phyloP scores from a whole-genome alignment of 768 basidiomycete genomes.

The Ramaria sp. region DNA sequence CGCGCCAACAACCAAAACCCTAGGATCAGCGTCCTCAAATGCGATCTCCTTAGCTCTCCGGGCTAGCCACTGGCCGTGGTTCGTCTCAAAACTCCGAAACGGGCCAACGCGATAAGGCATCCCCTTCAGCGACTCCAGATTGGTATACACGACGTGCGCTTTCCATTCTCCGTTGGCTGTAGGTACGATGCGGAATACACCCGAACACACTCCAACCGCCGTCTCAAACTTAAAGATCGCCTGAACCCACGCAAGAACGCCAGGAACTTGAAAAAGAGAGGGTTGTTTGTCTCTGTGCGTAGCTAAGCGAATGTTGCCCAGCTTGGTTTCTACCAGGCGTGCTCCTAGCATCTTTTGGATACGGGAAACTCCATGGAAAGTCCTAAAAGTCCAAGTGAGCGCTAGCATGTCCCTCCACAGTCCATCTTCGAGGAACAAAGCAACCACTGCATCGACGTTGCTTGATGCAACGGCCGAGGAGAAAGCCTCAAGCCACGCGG shows the following conservation, averaged over 20 bases:
- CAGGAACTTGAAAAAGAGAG: conserved; percentile 17
- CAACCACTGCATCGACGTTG: conserved; percentile 19
- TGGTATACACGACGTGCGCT: conserved; percentile 37
- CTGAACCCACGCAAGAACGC: conserved; percentile 48
- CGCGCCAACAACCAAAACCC: conserved; percentile 39
- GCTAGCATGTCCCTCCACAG: conserved; percentile 55
- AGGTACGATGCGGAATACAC: conserved; percentile 46
- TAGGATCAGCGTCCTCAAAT: conserved; percentile 35
- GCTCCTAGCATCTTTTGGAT: conserved; percentile 37
- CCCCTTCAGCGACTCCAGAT: conserved; percentile 38
- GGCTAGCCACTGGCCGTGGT: conserved; percentile 33
- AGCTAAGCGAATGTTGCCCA: conserved; percentile 11
- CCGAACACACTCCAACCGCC: conserved; percentile 34
- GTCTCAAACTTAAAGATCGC: conserved; percentile 42
- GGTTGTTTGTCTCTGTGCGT: conserved; percentile 7
- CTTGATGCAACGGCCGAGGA: neutral
- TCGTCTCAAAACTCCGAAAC: conserved; percentile 23
- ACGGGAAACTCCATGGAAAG: conserved; percentile 32
- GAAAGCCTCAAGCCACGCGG: conserved; percentile 26
- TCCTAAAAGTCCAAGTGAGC: conserved; percentile 53
- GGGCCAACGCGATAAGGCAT: conserved; percentile 38
- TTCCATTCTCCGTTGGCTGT: conserved; percentile 32
- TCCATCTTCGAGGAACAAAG: conserved; percentile 23
- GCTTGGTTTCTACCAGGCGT: conserved; percentile 23
- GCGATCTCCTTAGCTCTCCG: conserved; percentile 24